These are phyloP conservation scores for Cystobasidiopsis lactophilus DNA, from an alignment of 768 basidiomycete genomes.

Conservation along the genomic window DNA sequence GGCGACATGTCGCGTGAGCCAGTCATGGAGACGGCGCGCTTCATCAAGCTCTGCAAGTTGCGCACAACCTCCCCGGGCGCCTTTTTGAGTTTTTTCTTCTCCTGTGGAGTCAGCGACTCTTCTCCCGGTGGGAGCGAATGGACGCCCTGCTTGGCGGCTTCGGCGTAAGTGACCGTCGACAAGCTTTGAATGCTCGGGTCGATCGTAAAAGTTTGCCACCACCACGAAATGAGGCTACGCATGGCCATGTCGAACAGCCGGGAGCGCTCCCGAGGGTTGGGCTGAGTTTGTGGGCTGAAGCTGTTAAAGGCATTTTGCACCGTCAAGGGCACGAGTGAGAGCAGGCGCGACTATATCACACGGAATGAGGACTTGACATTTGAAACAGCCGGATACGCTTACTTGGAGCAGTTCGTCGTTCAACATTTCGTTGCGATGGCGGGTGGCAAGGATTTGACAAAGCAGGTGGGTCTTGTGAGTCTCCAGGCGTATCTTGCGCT, in stretches of 20 bases:
- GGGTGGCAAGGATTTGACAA: slow-evolving; percentile 50
- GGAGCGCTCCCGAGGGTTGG: slow-evolving; percentile 59
- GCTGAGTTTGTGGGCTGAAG: slow-evolving; percentile 58
- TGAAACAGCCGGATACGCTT: neutral
- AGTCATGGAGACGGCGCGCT: slow-evolving; percentile 54
- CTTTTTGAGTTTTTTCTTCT: slow-evolving; percentile 47
- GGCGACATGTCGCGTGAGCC: slow-evolving; percentile 72
- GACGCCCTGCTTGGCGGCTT: neutral
- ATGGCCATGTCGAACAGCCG: slow-evolving; percentile 71
- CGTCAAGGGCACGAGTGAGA: slow-evolving; percentile 61
- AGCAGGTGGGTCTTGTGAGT: slow-evolving; percentile 80
- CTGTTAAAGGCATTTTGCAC: slow-evolving; percentile 59
- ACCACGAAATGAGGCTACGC: slow-evolving; percentile 56
- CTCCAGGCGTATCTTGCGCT: slow-evolving; percentile 51
- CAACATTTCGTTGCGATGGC: slow-evolving; percentile 37
- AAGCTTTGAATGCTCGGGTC: slow-evolving; percentile 17
- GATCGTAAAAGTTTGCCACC: slow-evolving; percentile 46
- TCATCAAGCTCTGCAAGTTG: slow-evolving; percentile 71
- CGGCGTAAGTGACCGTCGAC: neutral
- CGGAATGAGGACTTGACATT: neutral
- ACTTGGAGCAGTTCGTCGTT: slow-evolving; percentile 1
- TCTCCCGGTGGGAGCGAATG: neutral
- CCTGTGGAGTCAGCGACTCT: slow-evolving; percentile 26
- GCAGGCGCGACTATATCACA: slow-evolving; percentile 47
- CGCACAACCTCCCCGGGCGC: slow-evolving; percentile 59